Conservation (phyloP, 1,284 basidiomycete genomes). For the Malassezia restricta region DNA sequence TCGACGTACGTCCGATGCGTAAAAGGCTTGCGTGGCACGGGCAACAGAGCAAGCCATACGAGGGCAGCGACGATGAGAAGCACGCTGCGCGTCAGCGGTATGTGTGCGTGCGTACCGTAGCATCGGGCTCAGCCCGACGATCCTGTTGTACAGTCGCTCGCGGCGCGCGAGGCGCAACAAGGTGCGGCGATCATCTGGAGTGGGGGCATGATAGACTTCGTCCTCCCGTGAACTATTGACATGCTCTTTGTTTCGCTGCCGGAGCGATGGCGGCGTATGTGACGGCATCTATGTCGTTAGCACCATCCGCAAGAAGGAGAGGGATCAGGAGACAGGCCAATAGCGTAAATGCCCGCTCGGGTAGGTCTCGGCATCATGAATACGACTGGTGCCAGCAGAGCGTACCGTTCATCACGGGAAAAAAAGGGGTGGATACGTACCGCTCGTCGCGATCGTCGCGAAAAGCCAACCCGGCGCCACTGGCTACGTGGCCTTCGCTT, state of each 20-base stretch:
- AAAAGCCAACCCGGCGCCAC: background rate
- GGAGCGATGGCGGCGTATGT: background rate
- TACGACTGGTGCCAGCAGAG: constrained; percentile 21
- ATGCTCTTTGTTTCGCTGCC: background rate
- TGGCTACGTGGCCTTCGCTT: background rate
- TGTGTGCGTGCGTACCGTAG: background rate
- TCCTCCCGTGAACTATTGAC: background rate
- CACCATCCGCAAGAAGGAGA: background rate
- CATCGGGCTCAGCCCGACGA: background rate
- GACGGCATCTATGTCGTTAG: constrained; percentile 9
- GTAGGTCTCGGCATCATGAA: constrained; percentile 13
- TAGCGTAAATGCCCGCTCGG: constrained; percentile 19
- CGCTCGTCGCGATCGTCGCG: constrained; percentile 2
- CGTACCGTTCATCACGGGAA: constrained; percentile 13
- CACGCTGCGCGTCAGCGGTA: background rate
- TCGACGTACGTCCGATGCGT: constrained; percentile 37
- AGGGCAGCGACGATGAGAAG: constrained; percentile 18
- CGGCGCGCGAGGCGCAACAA: background rate
- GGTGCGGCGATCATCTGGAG: background rate
- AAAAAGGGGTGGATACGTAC: constrained; percentile 5
- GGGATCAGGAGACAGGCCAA: constrained; percentile 15
- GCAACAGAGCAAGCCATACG: constrained; percentile 23
- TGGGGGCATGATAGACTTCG: too few relatives aligned
- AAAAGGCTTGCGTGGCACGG: constrained; percentile 28
- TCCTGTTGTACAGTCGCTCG: background rate